A percentile compares a stretch with the other conserved stretches of the same genome.
These are phyloP conservation scores for Venturia nashicola DNA, from an alignment of 2,329 filamentous ascomycete genomes.

Conservation along the genomic window DNA sequence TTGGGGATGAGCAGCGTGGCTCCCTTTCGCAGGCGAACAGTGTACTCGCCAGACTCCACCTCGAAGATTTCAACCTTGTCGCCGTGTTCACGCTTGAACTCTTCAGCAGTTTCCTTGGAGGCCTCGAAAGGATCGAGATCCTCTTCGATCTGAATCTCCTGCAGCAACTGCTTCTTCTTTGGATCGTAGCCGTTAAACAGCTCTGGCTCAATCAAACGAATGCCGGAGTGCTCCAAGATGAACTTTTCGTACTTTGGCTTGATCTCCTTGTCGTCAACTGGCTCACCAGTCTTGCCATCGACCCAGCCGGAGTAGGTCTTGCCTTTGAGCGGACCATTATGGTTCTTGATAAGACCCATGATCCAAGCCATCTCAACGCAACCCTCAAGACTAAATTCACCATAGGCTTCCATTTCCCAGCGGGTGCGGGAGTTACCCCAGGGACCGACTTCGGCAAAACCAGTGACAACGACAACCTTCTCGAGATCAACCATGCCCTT, in stretches of 20 bases:
- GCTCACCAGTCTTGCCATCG: constrained; percentile 84
- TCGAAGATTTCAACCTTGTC: constrained; percentile 98
- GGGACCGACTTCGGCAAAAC: constrained; percentile 89
- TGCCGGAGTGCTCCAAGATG: constrained; percentile 93
- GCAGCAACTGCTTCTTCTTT: constrained; percentile 95
- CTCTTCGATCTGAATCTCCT: constrained; percentile 95
- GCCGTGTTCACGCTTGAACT: constrained; percentile 93
- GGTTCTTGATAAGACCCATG: constrained; percentile 98
- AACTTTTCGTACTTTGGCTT: constrained; percentile 96
- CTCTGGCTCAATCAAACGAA: constrained; percentile 94
- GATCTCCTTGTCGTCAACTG: constrained; percentile 95
- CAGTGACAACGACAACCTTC: constrained; percentile 94
- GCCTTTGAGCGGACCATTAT: constrained; percentile 92
- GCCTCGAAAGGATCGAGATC: constrained; percentile 95
- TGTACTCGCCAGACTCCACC: constrained; percentile 90
- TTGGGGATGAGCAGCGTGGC: constrained; percentile 93
- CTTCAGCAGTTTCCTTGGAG: constrained; percentile 91
- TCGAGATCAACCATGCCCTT: constrained; percentile 98
- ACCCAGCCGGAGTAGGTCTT: constrained; percentile 96
- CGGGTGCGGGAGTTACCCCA: constrained; percentile 98
- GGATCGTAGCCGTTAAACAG: constrained; percentile 95
- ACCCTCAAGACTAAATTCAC: constrained; percentile 92
- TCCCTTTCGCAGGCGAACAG: constrained; percentile 88
- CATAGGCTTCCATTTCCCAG: constrained; percentile 98
- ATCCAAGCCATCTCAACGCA: constrained; percentile 99